Percentiles rank a stretch among this genome's conserved stretches.
Evolutionary conservation across 257 asterid genomes (phyloP).

Genomic region (Lycium barbarum): DNA sequence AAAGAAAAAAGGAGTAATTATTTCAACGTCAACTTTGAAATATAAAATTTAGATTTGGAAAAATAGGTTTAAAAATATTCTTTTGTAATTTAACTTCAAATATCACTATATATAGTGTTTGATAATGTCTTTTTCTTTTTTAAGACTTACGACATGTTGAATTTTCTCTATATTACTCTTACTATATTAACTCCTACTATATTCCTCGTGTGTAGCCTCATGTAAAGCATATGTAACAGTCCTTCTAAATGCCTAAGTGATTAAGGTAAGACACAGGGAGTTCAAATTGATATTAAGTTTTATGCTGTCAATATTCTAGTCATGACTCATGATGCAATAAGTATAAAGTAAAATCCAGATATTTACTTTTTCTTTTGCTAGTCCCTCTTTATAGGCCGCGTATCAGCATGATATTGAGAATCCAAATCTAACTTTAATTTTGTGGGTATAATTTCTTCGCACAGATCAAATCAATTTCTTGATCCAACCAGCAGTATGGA

Average conservation of each 20-base stretch:
- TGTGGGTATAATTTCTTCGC: conserved; percentile 11
- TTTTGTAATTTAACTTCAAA: not conserved
- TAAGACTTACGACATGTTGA: not conserved
- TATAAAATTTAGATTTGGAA: no score
- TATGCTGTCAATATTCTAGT: not conserved
- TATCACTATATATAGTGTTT: not conserved
- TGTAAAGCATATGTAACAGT: conserved; percentile 17
- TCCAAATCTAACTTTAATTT: conserved; percentile 29
- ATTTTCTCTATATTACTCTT: not conserved
- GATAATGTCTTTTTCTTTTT: not conserved
- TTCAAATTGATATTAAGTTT: not conserved
- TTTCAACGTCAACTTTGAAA: no score
- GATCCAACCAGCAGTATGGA: not conserved
- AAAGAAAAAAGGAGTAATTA: no score
- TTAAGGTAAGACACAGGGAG: not conserved
- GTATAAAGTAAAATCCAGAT: conserved; percentile 14
- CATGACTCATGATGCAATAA: conserved; percentile 2
- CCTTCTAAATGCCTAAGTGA: not conserved
- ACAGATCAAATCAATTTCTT: conserved; percentile 12
- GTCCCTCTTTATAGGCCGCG: not conserved
- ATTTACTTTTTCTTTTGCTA: not conserved
- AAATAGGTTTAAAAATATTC: no score
- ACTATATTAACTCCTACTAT: not conserved
- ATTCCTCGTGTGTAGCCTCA: not conserved
- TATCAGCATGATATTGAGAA: conserved; percentile 6